phyloP scores from a whole-genome alignment of 2,329 filamentous ascomycete species.

The Neodidymelliopsis sp. region DNA sequence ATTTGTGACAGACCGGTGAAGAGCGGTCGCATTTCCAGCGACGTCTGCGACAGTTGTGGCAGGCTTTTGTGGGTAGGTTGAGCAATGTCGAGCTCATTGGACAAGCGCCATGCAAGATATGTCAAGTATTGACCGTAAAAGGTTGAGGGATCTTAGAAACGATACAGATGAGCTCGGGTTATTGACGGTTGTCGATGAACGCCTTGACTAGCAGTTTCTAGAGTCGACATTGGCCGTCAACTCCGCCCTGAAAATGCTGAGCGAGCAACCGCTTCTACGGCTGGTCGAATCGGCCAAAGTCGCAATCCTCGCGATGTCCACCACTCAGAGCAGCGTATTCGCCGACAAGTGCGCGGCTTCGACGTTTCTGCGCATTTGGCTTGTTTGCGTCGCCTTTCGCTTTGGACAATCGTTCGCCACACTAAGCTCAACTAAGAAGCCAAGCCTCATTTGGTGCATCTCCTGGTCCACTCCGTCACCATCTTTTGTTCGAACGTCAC shows the following conservation, averaged over 20 bases:
- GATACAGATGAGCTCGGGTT: conserved; percentile 20
- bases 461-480: conserved; percentile 23
- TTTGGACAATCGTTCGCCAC: conserved; percentile 4
- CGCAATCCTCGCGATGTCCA: conserved; percentile 19
- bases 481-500: conserved; percentile 29
- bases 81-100: conserved; percentile 43
- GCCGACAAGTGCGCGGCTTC: conserved; percentile 15
- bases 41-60: conserved; percentile 68
- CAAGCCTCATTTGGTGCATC: conserved; percentile 36
- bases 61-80: conserved; percentile 52
- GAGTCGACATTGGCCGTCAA: conserved; percentile 15
- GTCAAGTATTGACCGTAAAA: conserved; percentile 29
- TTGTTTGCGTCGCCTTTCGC: conserved; percentile 5
- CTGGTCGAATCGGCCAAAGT: conserved; percentile 17
- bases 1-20: conserved; percentile 67
- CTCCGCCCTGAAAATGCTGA: conserved; percentile 19
- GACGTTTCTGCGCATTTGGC: conserved; percentile 10
- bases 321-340: conserved; percentile 19
- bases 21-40: conserved; percentile 70
- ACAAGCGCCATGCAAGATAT: conserved; percentile 40
- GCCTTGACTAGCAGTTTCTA: conserved; percentile 21
- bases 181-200: conserved; percentile 19
- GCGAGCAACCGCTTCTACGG: conserved; percentile 19
- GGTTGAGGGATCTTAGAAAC: conserved; percentile 9
- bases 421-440: conserved; percentile 28